Evolutionary conservation across 176 grass and related monocot genomes (phyloP), one percentile per base, ranked within the genome.

Genomic region (Triticum timopheevii): DNA sequence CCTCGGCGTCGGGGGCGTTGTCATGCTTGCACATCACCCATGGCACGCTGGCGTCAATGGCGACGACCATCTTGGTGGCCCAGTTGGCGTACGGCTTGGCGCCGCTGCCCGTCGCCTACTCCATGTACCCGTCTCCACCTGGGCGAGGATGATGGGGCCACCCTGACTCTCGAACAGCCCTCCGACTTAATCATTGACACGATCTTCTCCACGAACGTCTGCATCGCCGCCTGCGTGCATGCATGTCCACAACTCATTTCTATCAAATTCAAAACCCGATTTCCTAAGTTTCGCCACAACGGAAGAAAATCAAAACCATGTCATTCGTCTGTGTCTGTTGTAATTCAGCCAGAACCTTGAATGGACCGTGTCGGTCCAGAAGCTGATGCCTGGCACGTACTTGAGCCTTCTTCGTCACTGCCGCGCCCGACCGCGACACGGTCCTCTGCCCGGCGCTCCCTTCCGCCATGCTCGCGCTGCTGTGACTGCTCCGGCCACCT

Each of bases 21-120:
- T 98, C 97, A 82, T 98, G 93, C 78, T 98, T 98, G 87, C 97
- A 98, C 97, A 98, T 96, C 65, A 95, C 83, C 93, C 96, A 98
- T 0, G 92, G 93, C 84, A 98, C 92, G 61, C 93, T 94, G 38
- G 96, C 92, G 86, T 83, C 86, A 30, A 88, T 89, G 79, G 78
- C 92, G 47, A 98, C 82, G 34, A 94, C 96, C 96, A 98, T 98
- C 90, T 93, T 93, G 76, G 92, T 90, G 2, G 92, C 92, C 96
- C 96, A 98, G 88, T 34, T 84, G 24, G 88, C 74, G 30, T 98
- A 98, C 8, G 86, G 73, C 84, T 91, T 91, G 12, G 96, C 93
- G 82, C 93, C 73, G 73, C 54, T 61, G 70, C 96, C 96, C 66
- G 90, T 94, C 40, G 88, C 88, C 5, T 88, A 89, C 87, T 98